These are phyloP conservation scores for Fusarium anthophilum DNA, from an alignment of 2,329 filamentous ascomycete genomes.

Conservation along the genomic window DNA sequence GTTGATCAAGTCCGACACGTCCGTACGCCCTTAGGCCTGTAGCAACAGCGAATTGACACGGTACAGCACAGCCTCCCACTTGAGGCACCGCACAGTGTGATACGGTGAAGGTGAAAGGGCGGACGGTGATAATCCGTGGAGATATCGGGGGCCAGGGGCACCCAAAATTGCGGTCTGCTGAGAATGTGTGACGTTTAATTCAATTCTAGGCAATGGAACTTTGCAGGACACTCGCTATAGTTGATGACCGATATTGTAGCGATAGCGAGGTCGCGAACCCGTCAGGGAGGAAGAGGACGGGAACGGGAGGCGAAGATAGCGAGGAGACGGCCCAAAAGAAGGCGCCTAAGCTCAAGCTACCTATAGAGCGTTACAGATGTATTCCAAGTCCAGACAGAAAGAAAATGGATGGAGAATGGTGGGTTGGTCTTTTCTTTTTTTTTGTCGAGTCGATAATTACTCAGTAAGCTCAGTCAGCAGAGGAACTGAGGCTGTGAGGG, in stretches of 20 bases:
- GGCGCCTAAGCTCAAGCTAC: not conserved
- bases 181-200: not conserved
- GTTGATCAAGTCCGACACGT: conserved; percentile 25
- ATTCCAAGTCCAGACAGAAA: not conserved
- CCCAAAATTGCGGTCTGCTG: conserved; percentile 4
- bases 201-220: not conserved
- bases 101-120: not conserved
- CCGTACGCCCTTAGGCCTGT: conserved; percentile 25
- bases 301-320: not conserved
- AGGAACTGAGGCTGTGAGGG: conserved; percentile 1
- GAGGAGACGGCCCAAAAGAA: not conserved
- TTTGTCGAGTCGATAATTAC: not conserved
- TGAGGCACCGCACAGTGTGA: conserved; percentile 2
- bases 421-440: not conserved
- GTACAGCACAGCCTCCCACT: conserved; percentile 10
- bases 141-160: not conserved
- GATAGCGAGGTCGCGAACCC: conserved; percentile 2
- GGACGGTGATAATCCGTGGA: not conserved
- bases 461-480: conserved; percentile 28
- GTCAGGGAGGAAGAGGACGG: not conserved
- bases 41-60: not conserved
- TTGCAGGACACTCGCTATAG: not conserved
- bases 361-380: not conserved
- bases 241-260: not conserved
- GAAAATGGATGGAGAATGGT: not conserved